A percentile compares a stretch with the other conserved stretches of the same genome.
Conservation (phyloP, 1,284 basidiomycete species). For the Phylloporus gajari region DNA sequence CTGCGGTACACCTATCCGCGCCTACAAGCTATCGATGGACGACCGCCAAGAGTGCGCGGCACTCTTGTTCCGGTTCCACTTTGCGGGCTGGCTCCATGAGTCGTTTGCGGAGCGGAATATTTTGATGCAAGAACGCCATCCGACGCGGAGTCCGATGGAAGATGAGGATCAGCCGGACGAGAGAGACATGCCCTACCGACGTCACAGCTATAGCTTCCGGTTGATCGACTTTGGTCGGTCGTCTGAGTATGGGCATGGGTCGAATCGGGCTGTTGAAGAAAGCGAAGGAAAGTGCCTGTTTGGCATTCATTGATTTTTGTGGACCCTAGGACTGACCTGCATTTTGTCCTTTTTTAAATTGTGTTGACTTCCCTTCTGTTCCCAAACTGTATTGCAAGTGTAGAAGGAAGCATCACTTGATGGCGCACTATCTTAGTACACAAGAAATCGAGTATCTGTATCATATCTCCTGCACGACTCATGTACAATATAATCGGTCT, state of each 20-base stretch:
- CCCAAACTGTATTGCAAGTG: too few species aligned
- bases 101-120: constrained; percentile 51
- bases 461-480: too few species aligned
- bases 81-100: constrained; percentile 44
- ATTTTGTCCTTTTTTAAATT: too few species aligned
- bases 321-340: too few species aligned
- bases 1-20: constrained; percentile 43
- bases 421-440: too few species aligned
- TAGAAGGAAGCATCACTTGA: too few species aligned
- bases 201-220: constrained; percentile 42
- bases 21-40: constrained; percentile 22
- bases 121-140: constrained; percentile 46
- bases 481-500: too few species aligned
- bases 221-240: constrained; percentile 50
- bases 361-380: too few species aligned
- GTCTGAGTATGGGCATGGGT: not conserved
- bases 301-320: constrained; percentile 1
- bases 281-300: not conserved
- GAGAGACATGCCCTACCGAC: constrained; percentile 4
- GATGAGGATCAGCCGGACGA: constrained; percentile 21
- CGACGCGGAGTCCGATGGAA: constrained; percentile 40
- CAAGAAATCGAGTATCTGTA: too few species aligned
- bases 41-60: constrained; percentile 45
- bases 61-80: constrained; percentile 43
- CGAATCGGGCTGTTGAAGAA: not conserved